Percentiles rank a stretch among this genome's conserved stretches.
These are phyloP conservation scores for Cladosporium sp. DNA, from an alignment of 2,329 filamentous ascomycete species.

Conservation along the genomic window DNA sequence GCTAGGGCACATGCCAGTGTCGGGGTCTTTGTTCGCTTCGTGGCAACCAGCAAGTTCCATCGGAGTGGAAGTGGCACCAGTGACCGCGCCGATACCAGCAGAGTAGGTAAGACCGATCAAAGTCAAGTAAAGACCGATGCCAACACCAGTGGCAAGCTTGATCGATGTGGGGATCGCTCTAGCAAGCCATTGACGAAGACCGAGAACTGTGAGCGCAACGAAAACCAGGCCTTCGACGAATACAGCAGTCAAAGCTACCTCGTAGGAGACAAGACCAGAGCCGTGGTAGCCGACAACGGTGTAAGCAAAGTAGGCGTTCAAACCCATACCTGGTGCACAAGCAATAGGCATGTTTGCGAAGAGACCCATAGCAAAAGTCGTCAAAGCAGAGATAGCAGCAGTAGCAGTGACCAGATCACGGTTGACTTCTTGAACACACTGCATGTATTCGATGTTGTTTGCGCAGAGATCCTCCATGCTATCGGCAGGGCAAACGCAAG, in stretches of 20 bases:
- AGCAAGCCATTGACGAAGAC: conserved; percentile 83
- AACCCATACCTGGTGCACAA: conserved; percentile 70
- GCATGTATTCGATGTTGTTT: conserved; percentile 54
- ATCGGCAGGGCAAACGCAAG: conserved; percentile 63
- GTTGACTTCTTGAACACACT: conserved; percentile 62
- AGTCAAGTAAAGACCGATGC: conserved; percentile 78
- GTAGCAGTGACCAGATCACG: conserved; percentile 81
- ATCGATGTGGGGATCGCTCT: conserved; percentile 77
- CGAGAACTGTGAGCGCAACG: conserved; percentile 71
- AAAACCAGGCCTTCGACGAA: conserved; percentile 88
- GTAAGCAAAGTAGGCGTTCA: conserved; percentile 86
- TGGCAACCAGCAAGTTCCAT: conserved; percentile 72
- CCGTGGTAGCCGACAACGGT: conserved; percentile 76
- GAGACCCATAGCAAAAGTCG: conserved; percentile 78
- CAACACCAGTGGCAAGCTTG: conserved; percentile 80
- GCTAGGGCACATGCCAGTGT: conserved; percentile 57
- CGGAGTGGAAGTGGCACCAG: conserved; percentile 64
- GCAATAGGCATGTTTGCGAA: conserved; percentile 77
- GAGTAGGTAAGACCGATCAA: conserved; percentile 73
- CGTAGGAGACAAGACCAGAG: conserved; percentile 66
- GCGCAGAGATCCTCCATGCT: conserved; percentile 48
- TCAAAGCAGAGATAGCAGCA: conserved; percentile 73
- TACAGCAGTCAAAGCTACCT: conserved; percentile 75
- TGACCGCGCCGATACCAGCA: conserved; percentile 75
- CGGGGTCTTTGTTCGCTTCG: conserved; percentile 39